Conservation (phyloP, 768 basidiomycete genomes). For the Auricularia heimuer region DNA sequence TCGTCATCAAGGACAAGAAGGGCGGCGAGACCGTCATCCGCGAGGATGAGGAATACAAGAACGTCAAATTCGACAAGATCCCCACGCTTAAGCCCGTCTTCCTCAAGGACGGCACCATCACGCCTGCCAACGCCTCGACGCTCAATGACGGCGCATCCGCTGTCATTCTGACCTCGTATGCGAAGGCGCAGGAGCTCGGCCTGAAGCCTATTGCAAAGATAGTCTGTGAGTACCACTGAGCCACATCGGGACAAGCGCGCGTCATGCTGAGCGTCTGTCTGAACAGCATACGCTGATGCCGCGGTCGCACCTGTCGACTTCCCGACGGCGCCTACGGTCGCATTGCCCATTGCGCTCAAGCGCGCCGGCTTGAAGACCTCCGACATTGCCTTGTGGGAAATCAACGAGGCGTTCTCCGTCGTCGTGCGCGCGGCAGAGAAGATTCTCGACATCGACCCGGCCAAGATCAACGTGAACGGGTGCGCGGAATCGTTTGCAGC, state of each 20-base stretch:
- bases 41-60: constrained; percentile 98
- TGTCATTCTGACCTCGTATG: constrained; percentile 86
- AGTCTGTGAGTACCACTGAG: constrained; percentile 53
- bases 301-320: constrained; percentile 97
- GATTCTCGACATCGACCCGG: constrained; percentile 69
- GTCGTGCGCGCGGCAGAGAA: constrained; percentile 89
- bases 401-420: constrained; percentile 97
- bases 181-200: constrained; percentile 85
- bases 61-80: constrained; percentile 90
- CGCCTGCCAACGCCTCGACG: constrained; percentile 92
- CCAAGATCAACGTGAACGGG: constrained; percentile 88
- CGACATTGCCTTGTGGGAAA: constrained; percentile 87
- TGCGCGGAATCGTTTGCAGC: constrained; percentile 26
- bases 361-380: constrained; percentile 72
- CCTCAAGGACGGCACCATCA: constrained; percentile 82
- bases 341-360: constrained; percentile 79
- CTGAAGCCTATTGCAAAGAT: constrained; percentile 90
- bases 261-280: constrained; percentile 7
- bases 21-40: constrained; percentile 79
- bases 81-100: constrained; percentile 83
- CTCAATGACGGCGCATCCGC: constrained; percentile 96
- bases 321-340: constrained; percentile 88
- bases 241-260: constrained; percentile 4
- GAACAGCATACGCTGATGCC: constrained; percentile 86
- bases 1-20: constrained; percentile 90